A percentile compares a stretch with the other conserved stretches of the same genome.
Evolutionary conservation across 225 moss, liverwort and hornwort species (phyloP).

Genomic region (Bryum argenteum): DNA sequence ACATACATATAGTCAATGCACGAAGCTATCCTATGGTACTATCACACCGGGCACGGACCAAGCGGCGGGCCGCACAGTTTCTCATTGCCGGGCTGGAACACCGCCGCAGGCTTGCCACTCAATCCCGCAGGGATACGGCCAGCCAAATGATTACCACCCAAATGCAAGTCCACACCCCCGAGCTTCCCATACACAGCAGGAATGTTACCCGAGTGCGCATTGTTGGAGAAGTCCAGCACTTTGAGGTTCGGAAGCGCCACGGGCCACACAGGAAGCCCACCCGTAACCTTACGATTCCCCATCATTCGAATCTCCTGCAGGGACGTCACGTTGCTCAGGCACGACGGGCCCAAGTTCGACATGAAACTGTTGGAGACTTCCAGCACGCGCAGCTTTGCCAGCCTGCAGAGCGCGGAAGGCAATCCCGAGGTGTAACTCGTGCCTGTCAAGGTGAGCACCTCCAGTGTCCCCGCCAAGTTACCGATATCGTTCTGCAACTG

Average conservation of each 20-base stretch:
- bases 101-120: conserved; percentile 32
- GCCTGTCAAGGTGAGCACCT: conserved; percentile 27
- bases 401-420: conserved; percentile 46
- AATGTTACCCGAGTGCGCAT: conserved; percentile 47
- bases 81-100: conserved; percentile 51
- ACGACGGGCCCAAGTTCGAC: conserved; percentile 46
- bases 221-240: conserved; percentile 50
- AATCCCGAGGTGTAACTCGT: conserved; percentile 33
- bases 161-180: conserved; percentile 31
- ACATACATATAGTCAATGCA: no score
- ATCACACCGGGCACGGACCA: conserved; percentile 30
- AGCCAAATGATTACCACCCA: conserved; percentile 40
- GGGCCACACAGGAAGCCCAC: conserved; percentile 53
- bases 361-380: conserved; percentile 36
- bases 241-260: conserved; percentile 36
- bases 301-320: conserved; percentile 35
- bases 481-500: conserved; percentile 41
- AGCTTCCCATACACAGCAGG: conserved; percentile 47
- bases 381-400: conserved; percentile 40
- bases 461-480: conserved; percentile 30
- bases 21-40: no score
- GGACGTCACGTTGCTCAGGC: conserved; percentile 31
- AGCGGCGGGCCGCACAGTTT: conserved; percentile 52
- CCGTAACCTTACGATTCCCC: conserved; percentile 33
- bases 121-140: conserved; percentile 31